Base-by-base conservation (phyloP, 768 basidiomycete species). In the Boletus rubropictus region DNA sequence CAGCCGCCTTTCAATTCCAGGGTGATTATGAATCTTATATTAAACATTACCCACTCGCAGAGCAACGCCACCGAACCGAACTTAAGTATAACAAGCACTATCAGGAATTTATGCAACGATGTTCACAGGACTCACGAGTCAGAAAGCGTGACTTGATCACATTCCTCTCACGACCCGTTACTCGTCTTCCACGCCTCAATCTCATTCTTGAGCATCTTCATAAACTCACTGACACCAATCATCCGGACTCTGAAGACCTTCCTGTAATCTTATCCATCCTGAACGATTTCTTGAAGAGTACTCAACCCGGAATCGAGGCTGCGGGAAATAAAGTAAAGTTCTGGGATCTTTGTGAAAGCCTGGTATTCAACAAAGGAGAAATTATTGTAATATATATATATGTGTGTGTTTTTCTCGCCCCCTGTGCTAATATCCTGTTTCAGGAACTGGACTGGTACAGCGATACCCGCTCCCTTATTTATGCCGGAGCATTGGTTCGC, bases 321-420 rank as follows among this genome's bases (percentile, higher is more conserved):
- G 89, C 92, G 1, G 91, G 94, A 61, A 77, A 80, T 52, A 91
- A 91, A 62, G 91, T 93, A 54, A 91, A 90, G 60, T 83, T 90
- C 50, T 89, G 86, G 84, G 81, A 72, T 43, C 69, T 94, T 3
- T 81, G 80, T 53, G 89, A 94, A 68, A 83, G 77, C 55, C 61
- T 95, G 40, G 65, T 79, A 11, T 89, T 81, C 57, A 80, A 81
- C 58, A 81, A 76, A 52, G 90, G 86, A 21, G 90, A 94, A 63
- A 80, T 93, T 15, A 82, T 91, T 31, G 90, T 89, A 59, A 50
- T 82, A 67, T 22, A 6, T 12, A 12, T 14, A 7, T n/a, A 12
- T 4, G 20, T n/a, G 18, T 25, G 7, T 12, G n/a, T n/a, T n/a
- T n/a, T 45, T 51, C 25, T 28, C 1, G 1, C 12, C 32, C 10